phyloP scores from a whole-genome alignment of 2,329 filamentous ascomycete genomes.

The Blastomyces parvus region DNA sequence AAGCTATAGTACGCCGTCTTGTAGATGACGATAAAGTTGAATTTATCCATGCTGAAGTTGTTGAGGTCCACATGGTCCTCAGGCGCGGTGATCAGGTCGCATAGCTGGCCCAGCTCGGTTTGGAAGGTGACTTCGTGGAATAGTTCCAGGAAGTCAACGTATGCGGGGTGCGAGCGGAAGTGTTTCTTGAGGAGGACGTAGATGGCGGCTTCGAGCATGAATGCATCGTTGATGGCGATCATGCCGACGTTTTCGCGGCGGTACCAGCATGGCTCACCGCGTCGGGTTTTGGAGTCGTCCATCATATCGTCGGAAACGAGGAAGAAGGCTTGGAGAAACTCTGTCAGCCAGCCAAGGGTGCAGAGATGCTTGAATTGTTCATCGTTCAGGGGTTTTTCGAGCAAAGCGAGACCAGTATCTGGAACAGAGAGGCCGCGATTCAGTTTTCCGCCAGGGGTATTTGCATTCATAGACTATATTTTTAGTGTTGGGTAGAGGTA shows the following conservation, averaged over 20 bases:
- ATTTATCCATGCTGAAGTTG: conserved; percentile 94
- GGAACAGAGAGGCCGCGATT: conserved; percentile 80
- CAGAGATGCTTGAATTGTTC: conserved; percentile 83
- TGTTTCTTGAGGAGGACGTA: conserved; percentile 88
- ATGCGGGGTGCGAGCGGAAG: conserved; percentile 78
- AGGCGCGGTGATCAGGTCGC: conserved; percentile 88
- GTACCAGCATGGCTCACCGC: conserved; percentile 95
- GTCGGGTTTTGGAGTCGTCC: conserved; percentile 90
- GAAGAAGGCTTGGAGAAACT: conserved; percentile 98
- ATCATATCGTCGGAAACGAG: conserved; percentile 98
- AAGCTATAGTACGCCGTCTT: conserved; percentile 99
- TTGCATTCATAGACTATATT: conserved; percentile 67
- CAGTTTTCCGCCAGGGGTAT: conserved; percentile 90
- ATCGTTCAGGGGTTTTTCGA: conserved; percentile 28
- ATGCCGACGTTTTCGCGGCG: conserved; percentile 79
- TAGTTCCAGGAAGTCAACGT: conserved; percentile 85
- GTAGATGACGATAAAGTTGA: conserved; percentile 97
- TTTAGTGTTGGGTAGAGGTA: background rate
- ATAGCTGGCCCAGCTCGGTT: conserved; percentile 90
- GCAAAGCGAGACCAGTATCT: conserved; percentile 27
- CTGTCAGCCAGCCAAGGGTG: conserved; percentile 91
- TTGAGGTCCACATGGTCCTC: conserved; percentile 86
- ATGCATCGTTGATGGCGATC: conserved; percentile 96
- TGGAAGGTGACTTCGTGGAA: conserved; percentile 93
- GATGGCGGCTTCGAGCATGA: conserved; percentile 87